Conservation (phyloP, 2,329 filamentous ascomycete genomes). For the Hortaea sp. region DNA sequence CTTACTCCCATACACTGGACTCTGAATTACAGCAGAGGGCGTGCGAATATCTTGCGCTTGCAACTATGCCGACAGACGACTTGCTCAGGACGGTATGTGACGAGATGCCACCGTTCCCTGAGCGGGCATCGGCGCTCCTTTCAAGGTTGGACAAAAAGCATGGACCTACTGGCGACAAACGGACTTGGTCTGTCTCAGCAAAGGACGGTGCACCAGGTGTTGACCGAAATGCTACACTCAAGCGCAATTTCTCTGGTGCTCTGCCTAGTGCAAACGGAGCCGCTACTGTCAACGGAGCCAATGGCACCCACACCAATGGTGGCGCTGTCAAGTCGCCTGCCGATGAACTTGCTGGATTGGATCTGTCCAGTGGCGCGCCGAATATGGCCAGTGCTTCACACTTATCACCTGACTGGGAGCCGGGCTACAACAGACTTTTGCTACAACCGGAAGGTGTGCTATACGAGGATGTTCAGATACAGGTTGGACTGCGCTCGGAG, state of each 20-base stretch:
- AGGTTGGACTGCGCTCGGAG: constrained; percentile 84
- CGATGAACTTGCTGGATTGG: constrained; percentile 69
- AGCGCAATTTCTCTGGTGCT: constrained; percentile 67
- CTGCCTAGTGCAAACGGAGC: constrained; percentile 29
- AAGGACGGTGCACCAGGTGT: constrained; percentile 55
- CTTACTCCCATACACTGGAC: constrained; percentile 90
- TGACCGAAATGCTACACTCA: constrained; percentile 70
- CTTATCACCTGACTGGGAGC: constrained; percentile 88
- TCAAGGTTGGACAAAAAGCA: constrained; percentile 93
- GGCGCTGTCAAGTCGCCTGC: constrained; percentile 23
- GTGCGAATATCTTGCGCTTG: constrained; percentile 85
- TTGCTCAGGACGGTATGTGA: constrained; percentile 88
- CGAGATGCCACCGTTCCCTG: constrained; percentile 97
- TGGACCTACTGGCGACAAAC: constrained; percentile 74
- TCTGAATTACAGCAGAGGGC: constrained; percentile 92
- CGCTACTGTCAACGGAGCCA: constrained; percentile 21
- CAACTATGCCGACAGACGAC: constrained; percentile 78
- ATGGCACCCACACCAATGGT: constrained; percentile 12
- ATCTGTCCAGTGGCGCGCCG: constrained; percentile 59
- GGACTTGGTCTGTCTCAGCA: constrained; percentile 95
- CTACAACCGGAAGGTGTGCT: constrained; percentile 75
- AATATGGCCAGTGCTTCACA: constrained; percentile 90
- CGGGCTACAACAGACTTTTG: constrained; percentile 74
- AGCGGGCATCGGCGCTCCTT: constrained; percentile 81
- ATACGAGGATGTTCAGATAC: constrained; percentile 90